Conservation (phyloP, 306 rosid genomes). For the Albizia julibrissin region DNA sequence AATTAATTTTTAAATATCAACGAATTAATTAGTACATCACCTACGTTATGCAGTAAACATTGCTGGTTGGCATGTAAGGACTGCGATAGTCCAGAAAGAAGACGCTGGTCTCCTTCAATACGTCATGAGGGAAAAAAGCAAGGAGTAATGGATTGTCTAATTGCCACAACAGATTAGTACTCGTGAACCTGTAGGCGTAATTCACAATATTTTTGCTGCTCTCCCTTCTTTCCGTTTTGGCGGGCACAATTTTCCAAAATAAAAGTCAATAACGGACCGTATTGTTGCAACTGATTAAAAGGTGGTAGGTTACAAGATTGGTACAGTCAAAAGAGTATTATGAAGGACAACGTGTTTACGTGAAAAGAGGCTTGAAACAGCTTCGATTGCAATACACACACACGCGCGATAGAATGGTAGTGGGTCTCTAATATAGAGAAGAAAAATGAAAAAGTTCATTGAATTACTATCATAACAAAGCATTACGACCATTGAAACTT, state of each 20-base stretch:
- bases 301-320: slow-evolving; percentile 3
- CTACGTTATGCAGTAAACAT: not conserved
- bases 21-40: no score
- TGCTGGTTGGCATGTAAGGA: slow-evolving; percentile 28
- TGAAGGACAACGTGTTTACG: not conserved
- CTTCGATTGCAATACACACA: not conserved
- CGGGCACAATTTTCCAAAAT: not conserved
- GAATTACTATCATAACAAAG: no score
- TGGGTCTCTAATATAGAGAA: not conserved
- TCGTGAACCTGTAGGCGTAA: slow-evolving; percentile 36
- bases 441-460: no score
- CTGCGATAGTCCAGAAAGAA: not conserved
- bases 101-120: slow-evolving; percentile 3
- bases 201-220: not conserved
- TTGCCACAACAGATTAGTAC: slow-evolving; percentile 10
- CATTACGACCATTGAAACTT: not conserved
- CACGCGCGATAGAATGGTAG: not conserved
- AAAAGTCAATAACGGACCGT: not conserved
- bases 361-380: not conserved
- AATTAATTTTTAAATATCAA: no score
- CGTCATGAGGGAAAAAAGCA: not conserved
- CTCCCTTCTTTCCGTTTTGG: not conserved
- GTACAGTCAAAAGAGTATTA: not conserved
- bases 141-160: not conserved
- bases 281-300: not conserved